Evolutionary conservation across 1,139 yeast genomes (phyloP).

Genomic region (Yamadazyma sp.): DNA sequence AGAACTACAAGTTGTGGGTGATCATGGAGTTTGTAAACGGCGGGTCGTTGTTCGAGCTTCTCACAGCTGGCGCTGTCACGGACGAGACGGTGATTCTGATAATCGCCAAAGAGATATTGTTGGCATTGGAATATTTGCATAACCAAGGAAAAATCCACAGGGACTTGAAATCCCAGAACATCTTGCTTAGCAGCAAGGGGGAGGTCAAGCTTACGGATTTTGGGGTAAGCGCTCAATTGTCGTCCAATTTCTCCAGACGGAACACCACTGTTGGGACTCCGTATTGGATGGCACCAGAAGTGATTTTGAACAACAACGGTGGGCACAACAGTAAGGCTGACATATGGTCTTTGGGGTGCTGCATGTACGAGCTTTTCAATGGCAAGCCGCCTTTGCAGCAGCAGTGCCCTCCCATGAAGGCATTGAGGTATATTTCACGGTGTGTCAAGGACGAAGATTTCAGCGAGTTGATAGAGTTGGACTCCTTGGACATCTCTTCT

Average conservation of each 20-base stretch:
- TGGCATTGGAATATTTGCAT: constrained; percentile 72
- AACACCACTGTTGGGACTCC: constrained; percentile 98
- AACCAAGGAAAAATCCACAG: constrained; percentile 80
- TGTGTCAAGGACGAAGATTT: constrained; percentile 37
- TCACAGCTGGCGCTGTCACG: constrained; percentile 58
- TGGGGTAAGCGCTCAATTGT: constrained; percentile 89
- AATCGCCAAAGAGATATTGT: constrained; percentile 58
- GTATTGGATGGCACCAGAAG: constrained; percentile 99
- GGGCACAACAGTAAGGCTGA: constrained; percentile 91
- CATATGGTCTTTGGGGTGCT: constrained; percentile 94
- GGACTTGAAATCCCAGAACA: constrained; percentile 84
- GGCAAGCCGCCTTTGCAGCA: constrained; percentile 83
- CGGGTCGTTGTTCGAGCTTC: constrained; percentile 73
- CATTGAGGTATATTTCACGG: constrained; percentile 51
- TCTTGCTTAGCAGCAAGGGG: constrained; percentile 64
- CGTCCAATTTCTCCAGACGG: constrained; percentile 72
- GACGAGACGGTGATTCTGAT: constrained; percentile 52
- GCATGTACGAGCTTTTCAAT: constrained; percentile 77
- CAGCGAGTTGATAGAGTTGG: constrained; percentile 29
- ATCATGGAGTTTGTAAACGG: constrained; percentile 85
- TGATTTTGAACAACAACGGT: constrained; percentile 68
- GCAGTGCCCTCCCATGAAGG: constrained; percentile 76
- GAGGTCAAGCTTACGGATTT: constrained; percentile 93
- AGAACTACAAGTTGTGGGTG: constrained; percentile 80
- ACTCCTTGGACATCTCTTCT: constrained; percentile 23